phyloP scores from a whole-genome alignment of 441 rosid species.

The Eruca vesicaria region DNA sequence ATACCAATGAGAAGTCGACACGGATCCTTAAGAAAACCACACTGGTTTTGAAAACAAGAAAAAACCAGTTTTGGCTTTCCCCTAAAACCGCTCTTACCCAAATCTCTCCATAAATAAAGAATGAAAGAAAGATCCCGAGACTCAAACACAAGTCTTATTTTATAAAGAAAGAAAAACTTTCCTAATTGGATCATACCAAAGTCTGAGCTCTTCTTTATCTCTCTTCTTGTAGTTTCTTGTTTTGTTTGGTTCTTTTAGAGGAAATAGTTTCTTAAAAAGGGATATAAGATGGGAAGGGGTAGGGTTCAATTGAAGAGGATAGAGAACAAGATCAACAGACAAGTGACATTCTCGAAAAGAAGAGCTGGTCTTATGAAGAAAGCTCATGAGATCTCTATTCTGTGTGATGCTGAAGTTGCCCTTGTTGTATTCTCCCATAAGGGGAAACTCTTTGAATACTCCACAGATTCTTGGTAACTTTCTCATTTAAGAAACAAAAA shows the following conservation, averaged over 20 bases:
- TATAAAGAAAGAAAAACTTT: slow-evolving; percentile 21
- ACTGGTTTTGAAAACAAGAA: slow-evolving; percentile 14
- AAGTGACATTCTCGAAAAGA: slow-evolving; percentile 65
- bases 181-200: slow-evolving; percentile 39
- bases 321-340: slow-evolving; percentile 69
- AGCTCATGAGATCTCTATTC: slow-evolving; percentile 68
- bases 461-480: slow-evolving; percentile 49
- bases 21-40: slow-evolving; percentile 27
- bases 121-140: slow-evolving; percentile 25
- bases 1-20: slow-evolving; percentile 39
- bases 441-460: slow-evolving; percentile 54
- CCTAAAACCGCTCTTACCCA: slow-evolving; percentile 42
- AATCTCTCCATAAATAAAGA: slow-evolving; percentile 36
- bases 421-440: slow-evolving; percentile 52
- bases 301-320: slow-evolving; percentile 71
- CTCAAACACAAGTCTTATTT: slow-evolving; percentile 20
- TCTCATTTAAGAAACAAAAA: not conserved
- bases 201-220: slow-evolving; percentile 22
- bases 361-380: slow-evolving; percentile 66
- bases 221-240: slow-evolving; percentile 27
- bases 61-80: slow-evolving; percentile 26
- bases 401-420: slow-evolving; percentile 55
- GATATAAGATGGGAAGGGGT: slow-evolving; percentile 56
- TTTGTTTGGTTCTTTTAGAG: slow-evolving; percentile 48
- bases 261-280: slow-evolving; percentile 21